Conservation (phyloP, 768 basidiomycete genomes). For the Amyloporia xantha region DNA sequence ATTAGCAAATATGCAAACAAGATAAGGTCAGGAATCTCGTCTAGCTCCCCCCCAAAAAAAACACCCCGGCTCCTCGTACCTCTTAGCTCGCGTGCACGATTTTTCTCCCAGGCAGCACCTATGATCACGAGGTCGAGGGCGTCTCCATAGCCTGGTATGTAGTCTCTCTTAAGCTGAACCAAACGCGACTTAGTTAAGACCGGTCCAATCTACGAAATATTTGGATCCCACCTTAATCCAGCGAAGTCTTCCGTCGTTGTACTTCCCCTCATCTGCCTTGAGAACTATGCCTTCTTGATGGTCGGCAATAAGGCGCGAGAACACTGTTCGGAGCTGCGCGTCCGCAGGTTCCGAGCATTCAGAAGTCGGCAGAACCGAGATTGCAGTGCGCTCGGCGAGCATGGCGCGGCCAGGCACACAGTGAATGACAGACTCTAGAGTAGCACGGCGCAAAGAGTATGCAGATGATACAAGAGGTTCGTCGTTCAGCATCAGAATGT, state of each 20-base stretch:
- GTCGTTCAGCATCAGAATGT: constrained; percentile 68
- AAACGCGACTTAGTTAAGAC: not conserved
- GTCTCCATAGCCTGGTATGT: constrained; percentile 81
- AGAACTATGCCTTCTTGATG: constrained; percentile 69
- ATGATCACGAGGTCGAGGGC: constrained; percentile 71
- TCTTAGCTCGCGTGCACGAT: constrained; percentile 67
- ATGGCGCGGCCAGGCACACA: constrained; percentile 54
- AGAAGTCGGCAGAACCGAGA: constrained; percentile 29
- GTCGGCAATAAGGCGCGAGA: constrained; percentile 45
- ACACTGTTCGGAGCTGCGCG: constrained; percentile 34
- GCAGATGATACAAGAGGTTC: constrained; percentile 44
- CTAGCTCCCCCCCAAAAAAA: too few relatives aligned
- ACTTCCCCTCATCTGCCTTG: constrained; percentile 63
- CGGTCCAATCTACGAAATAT: not conserved
- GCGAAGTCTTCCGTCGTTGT: constrained; percentile 55
- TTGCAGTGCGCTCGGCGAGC: constrained; percentile 48
- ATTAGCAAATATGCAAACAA: constrained; percentile 3
- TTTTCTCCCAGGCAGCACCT: constrained; percentile 75
- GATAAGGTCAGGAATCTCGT: not conserved
- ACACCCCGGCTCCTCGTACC: too few relatives aligned
- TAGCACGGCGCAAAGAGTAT: constrained; percentile 53
- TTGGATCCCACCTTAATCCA: constrained; percentile 68
- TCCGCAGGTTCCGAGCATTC: constrained; percentile 2
- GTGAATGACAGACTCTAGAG: constrained; percentile 53
- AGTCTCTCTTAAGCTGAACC: constrained; percentile 68